phyloP scores from a whole-genome alignment of 2,329 filamentous ascomycete species.

The Xylaria hypoxylon region DNA sequence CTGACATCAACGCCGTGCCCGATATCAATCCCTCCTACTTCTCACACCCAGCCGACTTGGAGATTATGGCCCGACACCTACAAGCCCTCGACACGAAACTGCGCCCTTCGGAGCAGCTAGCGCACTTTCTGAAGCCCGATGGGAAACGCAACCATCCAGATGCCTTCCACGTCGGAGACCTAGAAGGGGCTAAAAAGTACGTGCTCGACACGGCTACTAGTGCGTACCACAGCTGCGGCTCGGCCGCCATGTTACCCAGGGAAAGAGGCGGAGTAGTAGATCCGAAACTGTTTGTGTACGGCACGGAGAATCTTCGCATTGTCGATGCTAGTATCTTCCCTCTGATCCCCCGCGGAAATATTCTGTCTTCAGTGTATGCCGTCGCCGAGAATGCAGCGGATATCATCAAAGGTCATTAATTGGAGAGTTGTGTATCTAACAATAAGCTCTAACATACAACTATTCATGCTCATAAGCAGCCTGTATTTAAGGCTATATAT shows the following conservation, averaged over 20 bases:
- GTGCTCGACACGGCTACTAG: conserved; percentile 37
- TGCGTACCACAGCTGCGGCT: conserved; percentile 55
- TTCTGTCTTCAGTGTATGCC: conserved; percentile 45
- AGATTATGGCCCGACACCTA: conserved; percentile 54
- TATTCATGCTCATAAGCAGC: too few species aligned
- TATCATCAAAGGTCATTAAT: conserved; percentile 43
- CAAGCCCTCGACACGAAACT: conserved; percentile 48
- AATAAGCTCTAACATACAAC: too few species aligned
- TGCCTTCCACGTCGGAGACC: conserved; percentile 34
- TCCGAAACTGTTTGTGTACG: conserved; percentile 24
- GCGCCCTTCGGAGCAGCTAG: conserved; percentile 45
- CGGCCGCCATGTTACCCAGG: conserved; percentile 57
- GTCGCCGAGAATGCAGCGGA: conserved; percentile 55
- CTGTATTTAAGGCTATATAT: too few species aligned
- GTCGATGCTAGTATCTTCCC: conserved; percentile 56
- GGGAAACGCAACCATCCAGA: conserved; percentile 52
- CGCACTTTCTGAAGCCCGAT: conserved; percentile 51
- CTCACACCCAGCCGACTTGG: conserved; percentile 62
- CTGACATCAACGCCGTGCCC: conserved; percentile 55
- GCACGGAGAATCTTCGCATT: conserved; percentile 6
- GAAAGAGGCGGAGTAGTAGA: conserved; percentile 40
- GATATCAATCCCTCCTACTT: conserved; percentile 66
- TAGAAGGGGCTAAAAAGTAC: conserved; percentile 45
- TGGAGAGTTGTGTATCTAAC: not conserved
- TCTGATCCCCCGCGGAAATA: conserved; percentile 53